A percentile compares a stretch with the other conserved stretches of the same genome.
Evolutionary conservation across 805 yeast species (phyloP).

Genomic region (Danielia oregonensis): DNA sequence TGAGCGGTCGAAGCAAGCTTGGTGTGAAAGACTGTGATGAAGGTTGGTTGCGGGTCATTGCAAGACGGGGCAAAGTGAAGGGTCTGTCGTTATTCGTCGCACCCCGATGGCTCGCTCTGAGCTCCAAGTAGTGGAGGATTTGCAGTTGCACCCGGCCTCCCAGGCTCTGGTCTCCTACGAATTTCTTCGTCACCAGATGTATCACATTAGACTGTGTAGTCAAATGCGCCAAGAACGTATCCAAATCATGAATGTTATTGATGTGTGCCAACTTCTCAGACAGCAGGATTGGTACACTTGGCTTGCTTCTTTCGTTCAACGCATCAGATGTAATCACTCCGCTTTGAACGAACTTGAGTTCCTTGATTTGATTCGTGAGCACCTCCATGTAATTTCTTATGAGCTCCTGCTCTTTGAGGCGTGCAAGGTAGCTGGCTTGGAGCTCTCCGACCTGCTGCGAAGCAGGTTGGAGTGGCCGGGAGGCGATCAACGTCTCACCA

Average conservation of each 20-base stretch:
- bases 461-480: neutral
- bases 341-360: slow-evolving; percentile 39
- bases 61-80: neutral
- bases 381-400: slow-evolving; percentile 41
- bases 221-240: slow-evolving; percentile 35
- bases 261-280: slow-evolving; percentile 37
- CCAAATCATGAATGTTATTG: slow-evolving; percentile 37
- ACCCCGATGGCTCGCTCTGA: slow-evolving; percentile 13
- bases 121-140: slow-evolving; percentile 19
- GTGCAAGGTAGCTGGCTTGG: slow-evolving; percentile 31
- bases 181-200: slow-evolving; percentile 36
- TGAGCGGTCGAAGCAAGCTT: slow-evolving; percentile 15
- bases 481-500: neutral
- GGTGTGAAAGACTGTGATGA: slow-evolving; percentile 12
- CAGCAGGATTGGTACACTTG: slow-evolving; percentile 5
- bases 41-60: neutral
- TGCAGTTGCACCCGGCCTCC: slow-evolving; percentile 15
- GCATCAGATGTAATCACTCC: slow-evolving; percentile 44
- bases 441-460: slow-evolving; percentile 19
- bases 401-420: slow-evolving; percentile 41
- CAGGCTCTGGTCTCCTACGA: slow-evolving; percentile 9
- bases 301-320: slow-evolving; percentile 17
- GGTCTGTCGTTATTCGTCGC: neutral
- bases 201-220: slow-evolving; percentile 36
- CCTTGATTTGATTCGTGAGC: slow-evolving; percentile 40